Conservation (phyloP, 495 filamentous ascomycete genomes). For the Bombardia bombarda region DNA sequence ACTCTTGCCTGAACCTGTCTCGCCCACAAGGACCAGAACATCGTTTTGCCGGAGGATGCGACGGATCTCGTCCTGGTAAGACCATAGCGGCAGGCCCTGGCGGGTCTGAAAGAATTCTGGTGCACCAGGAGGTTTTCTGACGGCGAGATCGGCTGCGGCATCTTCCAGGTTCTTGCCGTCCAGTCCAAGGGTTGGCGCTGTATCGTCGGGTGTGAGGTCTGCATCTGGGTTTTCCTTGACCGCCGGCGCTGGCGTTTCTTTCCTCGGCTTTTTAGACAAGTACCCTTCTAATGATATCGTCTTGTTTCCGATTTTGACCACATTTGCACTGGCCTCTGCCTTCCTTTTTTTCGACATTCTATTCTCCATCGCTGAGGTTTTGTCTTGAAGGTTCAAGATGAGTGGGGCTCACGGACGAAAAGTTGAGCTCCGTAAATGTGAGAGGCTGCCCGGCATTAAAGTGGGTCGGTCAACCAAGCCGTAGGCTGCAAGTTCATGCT, state of each 20-base stretch:
- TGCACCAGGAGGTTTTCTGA: constrained; percentile 14
- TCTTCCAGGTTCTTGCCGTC: constrained; percentile 1
- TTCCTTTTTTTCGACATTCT: constrained; percentile 20
- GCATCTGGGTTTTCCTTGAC: background rate
- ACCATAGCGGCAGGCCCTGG: constrained; percentile 74
- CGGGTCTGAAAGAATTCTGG: constrained; percentile 28
- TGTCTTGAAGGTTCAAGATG: no score
- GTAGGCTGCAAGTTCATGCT: no score
- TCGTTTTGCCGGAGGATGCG: constrained; percentile 56
- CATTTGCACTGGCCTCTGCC: constrained; percentile 3
- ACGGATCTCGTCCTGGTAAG: constrained; percentile 61
- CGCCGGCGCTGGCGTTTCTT: constrained; percentile 6
- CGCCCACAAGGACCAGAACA: constrained; percentile 79
- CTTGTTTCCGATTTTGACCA: constrained; percentile 32
- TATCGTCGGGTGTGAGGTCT: background rate
- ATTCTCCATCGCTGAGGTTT: background rate
- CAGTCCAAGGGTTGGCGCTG: constrained; percentile 1
- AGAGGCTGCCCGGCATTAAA: no score
- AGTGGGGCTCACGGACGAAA: no score
- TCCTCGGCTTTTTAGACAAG: constrained; percentile 24
- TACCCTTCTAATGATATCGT: constrained; percentile 34
- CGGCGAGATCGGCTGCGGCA: background rate
- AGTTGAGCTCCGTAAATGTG: no score
- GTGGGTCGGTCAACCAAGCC: no score
- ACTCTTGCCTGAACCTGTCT: constrained; percentile 94